Evolutionary conservation across 2,329 filamentous ascomycete genomes (phyloP), one percentile per base, ranked within the genome.

Genomic region (Fusarium robinianum): DNA sequence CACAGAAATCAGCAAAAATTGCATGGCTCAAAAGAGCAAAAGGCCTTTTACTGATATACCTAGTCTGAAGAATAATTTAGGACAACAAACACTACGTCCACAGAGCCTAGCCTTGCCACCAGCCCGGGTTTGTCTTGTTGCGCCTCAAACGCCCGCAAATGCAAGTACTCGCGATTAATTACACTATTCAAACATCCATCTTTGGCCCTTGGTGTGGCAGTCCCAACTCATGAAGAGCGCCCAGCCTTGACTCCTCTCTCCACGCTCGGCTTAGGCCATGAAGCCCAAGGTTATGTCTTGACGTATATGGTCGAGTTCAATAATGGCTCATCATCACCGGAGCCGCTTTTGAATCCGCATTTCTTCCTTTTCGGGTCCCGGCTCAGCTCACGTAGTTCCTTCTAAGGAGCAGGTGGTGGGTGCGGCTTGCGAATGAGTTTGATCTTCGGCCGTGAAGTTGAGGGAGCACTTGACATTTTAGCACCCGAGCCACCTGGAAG

Each of bases 341-440:
- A 24, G 3, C 8, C 16, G 17, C 16, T 15, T 25, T 34, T 8
- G 9, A 21, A 17, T n/a, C n/a, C n/a, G 14, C 12, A 5, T 16
- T 27, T 40, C 18, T 6, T 31, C 16, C 16, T 34, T 15, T 14
- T 29, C 16, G 12, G 6, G 11, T 18, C n/a, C n/a, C n/a, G n/a
- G n/a, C n/a, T n/a, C n/a, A n/a, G 2, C 27, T 26, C 14, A 22
- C 21, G 15, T 21, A n/a, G 22, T 41, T 35, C 33, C 39, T 44
- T 44, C 46, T 56, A 63, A 36, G 59, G 35, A 31, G 60, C 49
- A 16, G 62, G 37, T 11, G 57, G 59, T 21, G 60, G 53, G 11
- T 65, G 62, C 16, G 65, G 60, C 42, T 69, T 70, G 31, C 65
- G 60, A n/a, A 69, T 63, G 27, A 70, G 64, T 32, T 70, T 70